A percentile compares a stretch with the other conserved stretches of the same genome.
Conservation (phyloP, 768 basidiomycete genomes). For the Auriculariales sp. region DNA sequence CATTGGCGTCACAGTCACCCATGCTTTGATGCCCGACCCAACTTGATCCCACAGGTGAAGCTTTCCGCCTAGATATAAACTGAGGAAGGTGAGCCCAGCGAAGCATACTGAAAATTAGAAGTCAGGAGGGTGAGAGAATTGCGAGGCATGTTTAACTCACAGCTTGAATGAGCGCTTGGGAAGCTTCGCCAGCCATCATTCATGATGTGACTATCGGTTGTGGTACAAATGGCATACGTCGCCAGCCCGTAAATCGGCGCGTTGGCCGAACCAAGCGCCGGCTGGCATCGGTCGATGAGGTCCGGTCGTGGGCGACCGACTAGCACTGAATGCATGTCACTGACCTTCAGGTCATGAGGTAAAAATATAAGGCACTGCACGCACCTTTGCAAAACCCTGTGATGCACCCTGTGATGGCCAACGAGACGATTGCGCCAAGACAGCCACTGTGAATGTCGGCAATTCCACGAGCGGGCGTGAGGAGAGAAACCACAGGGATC, state of each 20-base stretch:
- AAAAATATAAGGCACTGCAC: slow-evolving; percentile 87
- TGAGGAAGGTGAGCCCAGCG: slow-evolving; percentile 79
- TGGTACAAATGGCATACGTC: slow-evolving; percentile 67
- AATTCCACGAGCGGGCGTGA: slow-evolving; percentile 65
- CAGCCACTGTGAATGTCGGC: slow-evolving; percentile 79
- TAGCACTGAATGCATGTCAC: no score
- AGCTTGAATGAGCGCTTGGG: slow-evolving; percentile 78
- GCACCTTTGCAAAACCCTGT: slow-evolving; percentile 75
- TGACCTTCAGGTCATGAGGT: no score
- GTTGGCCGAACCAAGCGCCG: slow-evolving; percentile 46
- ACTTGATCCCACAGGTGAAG: slow-evolving; percentile 75
- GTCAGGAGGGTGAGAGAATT: neutral
- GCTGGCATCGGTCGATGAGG: slow-evolving; percentile 57
- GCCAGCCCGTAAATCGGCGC: slow-evolving; percentile 54
- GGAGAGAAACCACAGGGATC: slow-evolving; percentile 50
- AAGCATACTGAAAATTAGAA: slow-evolving; percentile 65
- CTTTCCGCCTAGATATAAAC: slow-evolving; percentile 84
- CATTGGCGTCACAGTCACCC: slow-evolving; percentile 69
- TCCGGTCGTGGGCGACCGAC: no score
- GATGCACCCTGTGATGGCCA: slow-evolving; percentile 61
- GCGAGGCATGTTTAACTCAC: slow-evolving; percentile 27
- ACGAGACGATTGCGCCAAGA: slow-evolving; percentile 12
- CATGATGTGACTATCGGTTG: slow-evolving; percentile 39
- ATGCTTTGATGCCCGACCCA: slow-evolving; percentile 68
- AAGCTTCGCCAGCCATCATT: slow-evolving; percentile 87